Percentiles rank a stretch among this genome's conserved stretches.
These are phyloP conservation scores for Glaciozyma martinii DNA, from an alignment of 768 basidiomycete genomes.

Conservation along the genomic window DNA sequence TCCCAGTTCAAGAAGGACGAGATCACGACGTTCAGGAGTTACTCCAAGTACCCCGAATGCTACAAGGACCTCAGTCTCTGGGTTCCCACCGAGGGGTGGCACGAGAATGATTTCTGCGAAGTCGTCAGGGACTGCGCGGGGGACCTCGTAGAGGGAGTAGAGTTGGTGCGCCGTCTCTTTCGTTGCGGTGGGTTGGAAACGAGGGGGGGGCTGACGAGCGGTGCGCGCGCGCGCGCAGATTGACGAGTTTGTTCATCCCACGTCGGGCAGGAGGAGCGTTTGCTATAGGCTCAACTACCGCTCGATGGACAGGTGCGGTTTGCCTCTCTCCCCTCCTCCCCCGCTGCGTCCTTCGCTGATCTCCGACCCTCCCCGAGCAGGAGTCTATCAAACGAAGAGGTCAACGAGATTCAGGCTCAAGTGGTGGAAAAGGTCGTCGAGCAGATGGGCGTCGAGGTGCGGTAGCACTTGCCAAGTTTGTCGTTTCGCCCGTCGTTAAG, in stretches of 20 bases:
- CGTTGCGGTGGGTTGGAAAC: not conserved
- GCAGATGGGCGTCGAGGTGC: conserved; percentile 43
- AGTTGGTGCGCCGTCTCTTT: conserved; percentile 51
- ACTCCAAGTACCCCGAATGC: conserved; percentile 72
- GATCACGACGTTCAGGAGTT: conserved; percentile 76
- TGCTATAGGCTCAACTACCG: conserved; percentile 90
- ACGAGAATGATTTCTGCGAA: conserved; percentile 97
- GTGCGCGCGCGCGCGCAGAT: conserved; percentile 55
- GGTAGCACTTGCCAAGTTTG: conserved; percentile 31
- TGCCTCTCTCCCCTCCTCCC: not conserved
- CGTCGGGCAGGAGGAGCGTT: conserved; percentile 65
- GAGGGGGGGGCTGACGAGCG: not conserved
- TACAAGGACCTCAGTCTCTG: conserved; percentile 96
- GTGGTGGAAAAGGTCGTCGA: conserved; percentile 37
- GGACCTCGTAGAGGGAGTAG: conserved; percentile 83
- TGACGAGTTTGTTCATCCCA: conserved; percentile 83
- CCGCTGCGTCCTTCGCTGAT: conserved; percentile 25
- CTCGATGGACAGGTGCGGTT: conserved; percentile 88
- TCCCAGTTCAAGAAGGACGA: conserved; percentile 63
- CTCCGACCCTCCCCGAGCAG: conserved; percentile 41
- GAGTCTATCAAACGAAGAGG: conserved; percentile 80
- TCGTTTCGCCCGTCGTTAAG: too few relatives aligned
- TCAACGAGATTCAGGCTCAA: conserved; percentile 61
- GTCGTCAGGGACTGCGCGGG: conserved; percentile 85
- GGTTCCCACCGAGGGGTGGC: conserved; percentile 49